Conservation (phyloP, 768 basidiomycete species). For the Leucosporidium scottii region DNA sequence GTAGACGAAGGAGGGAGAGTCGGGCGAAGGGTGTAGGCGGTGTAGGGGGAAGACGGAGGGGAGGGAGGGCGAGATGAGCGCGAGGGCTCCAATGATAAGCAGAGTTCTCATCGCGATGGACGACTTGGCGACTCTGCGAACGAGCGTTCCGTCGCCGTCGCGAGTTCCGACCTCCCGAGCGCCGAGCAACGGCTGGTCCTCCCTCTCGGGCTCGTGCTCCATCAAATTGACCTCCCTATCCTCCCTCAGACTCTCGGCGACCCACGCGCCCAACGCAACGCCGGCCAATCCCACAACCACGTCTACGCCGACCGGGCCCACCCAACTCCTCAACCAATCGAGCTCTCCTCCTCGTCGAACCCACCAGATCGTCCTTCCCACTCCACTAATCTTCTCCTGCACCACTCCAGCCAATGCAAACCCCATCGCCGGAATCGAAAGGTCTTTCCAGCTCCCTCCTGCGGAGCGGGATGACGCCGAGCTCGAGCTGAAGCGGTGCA, state of each 20-base stretch:
- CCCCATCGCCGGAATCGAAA: background rate
- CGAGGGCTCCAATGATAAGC: background rate
- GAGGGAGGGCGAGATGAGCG: background rate
- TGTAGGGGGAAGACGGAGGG: background rate
- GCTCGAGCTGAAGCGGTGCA: no score
- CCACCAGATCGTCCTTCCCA: conserved; percentile 1
- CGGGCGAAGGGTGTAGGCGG: conserved; percentile 4
- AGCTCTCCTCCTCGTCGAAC: background rate
- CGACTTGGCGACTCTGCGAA: background rate
- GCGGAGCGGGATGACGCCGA: no score
- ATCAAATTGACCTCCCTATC: background rate
- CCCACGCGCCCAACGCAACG: background rate
- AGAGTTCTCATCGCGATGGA: background rate
- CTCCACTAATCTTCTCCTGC: background rate
- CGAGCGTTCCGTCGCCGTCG: background rate
- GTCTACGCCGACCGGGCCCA: background rate
- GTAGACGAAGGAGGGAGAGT: conserved; percentile 7
- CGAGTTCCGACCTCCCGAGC: no score
- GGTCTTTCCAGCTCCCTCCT: no score
- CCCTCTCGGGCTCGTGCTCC: no score
- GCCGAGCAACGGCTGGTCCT: no score
- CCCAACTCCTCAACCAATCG: background rate
- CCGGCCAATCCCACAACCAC: background rate
- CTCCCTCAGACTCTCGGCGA: background rate
- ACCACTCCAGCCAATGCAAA: background rate